Conservation (phyloP, 163 green algal genomes). For the Trebouxia gelatinosa region DNA sequence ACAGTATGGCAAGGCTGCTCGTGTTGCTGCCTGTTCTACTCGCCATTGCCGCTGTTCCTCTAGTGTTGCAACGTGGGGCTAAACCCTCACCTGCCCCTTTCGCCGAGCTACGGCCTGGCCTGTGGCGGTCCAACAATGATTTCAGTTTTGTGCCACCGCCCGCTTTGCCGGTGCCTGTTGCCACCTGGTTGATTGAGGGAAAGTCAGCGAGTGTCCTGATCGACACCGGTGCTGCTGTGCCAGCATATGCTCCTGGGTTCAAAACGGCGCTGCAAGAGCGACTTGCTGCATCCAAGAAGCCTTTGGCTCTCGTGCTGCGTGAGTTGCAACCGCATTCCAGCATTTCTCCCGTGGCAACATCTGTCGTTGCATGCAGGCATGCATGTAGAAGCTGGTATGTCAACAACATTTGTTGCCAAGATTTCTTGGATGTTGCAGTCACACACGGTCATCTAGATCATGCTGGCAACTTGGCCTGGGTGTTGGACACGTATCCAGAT, state of each 20-base stretch:
- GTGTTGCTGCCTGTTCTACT: no score
- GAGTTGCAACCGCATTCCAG: neutral
- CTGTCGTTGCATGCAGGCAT: slow-evolving; percentile 9
- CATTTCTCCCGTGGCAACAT: no score
- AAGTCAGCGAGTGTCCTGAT: neutral
- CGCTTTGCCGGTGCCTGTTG: neutral
- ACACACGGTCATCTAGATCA: slow-evolving; percentile 24
- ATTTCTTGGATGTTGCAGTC: neutral
- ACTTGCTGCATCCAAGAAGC: neutral
- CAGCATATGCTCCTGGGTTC: neutral
- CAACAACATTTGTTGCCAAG: neutral
- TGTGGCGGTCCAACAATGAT: slow-evolving; percentile 13
- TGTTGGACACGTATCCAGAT: slow-evolving; percentile 5
- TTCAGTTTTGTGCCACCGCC: neutral
- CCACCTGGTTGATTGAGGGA: neutral
- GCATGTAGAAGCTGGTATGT: neutral
- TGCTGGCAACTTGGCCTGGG: neutral
- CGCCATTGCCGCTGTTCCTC: no score
- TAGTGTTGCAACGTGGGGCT: no score
- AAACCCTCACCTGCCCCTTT: no score
- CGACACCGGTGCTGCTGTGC: slow-evolving; percentile 3
- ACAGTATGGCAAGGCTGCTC: no score
- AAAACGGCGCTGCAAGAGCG: neutral
- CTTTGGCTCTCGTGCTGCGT: slow-evolving; percentile 3
- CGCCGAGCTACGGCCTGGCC: neutral